Base-by-base conservation (phyloP, 2,329 filamentous ascomycete species). In the Hypoxylon rubiginosum region DNA sequence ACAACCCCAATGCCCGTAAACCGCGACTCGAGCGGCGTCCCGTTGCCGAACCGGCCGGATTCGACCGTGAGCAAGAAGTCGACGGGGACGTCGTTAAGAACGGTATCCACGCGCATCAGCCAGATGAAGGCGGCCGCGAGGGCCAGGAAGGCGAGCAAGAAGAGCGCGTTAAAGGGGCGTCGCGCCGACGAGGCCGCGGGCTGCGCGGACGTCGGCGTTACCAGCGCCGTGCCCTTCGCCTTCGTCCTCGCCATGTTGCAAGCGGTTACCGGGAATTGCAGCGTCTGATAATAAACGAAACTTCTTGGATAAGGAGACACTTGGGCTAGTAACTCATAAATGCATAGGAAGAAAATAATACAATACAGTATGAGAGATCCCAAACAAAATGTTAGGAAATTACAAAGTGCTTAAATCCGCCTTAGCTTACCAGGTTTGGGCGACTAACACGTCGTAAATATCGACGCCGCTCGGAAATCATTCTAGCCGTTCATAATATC, bases 1-100 rank as follows among this genome's bases (percentile, higher is more conserved):
- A 76, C 8, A n/a, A 51, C 61, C 10, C 46, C 48, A 64, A 75
- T 36, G 52, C 74, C 74, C 28, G 72, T 74, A 64, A 73, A 75
- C 11, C 28, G 61, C 28, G 67, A 66, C 43, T 67, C 66, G 52
- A 75, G 60, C 11, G 70, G 72, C 56, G 50, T 63, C 36, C 72
- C 72, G 60, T 74, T 64, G 19, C 60, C 62, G 56, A 72, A 67
- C 15, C 46, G 36, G 26, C 48, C 62, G 8, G 63, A 36, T 26
- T 70, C 68, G 51, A 74, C 56, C 13, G 67, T 64, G 49, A 67
- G 9, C 6, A 59, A 32, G 59, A 76, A 75, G 28, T 66, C 32
- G 7, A 56, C 43, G 0, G 73, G 73, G 17, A 75, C 66, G 48
- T 62, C 71, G 10, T 71, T 53, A 13, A 71, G 64, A 2, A 41